These are phyloP conservation scores for Dicorynia guianensis DNA, from an alignment of 306 rosid genomes.

Conservation along the genomic window DNA sequence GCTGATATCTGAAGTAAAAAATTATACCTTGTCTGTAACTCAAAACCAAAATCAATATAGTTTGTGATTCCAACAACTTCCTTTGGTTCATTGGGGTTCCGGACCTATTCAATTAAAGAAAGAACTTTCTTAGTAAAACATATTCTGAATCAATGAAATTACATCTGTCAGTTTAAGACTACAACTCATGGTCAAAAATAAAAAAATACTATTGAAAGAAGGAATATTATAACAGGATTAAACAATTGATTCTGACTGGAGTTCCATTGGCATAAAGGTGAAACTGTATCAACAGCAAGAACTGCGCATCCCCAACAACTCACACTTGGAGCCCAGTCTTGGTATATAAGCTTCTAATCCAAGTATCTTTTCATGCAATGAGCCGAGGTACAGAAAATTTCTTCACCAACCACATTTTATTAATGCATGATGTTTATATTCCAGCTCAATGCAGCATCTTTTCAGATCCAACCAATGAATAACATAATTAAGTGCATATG, in stretches of 20 bases:
- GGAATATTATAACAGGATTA: conserved; percentile 23
- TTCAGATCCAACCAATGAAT: not conserved
- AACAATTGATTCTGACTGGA: conserved; percentile 18
- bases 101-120: conserved; percentile 72
- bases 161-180: not conserved
- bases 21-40: conserved; percentile 77
- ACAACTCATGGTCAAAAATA: conserved; percentile 6
- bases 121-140: conserved; percentile 33
- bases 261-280: conserved; percentile 14
- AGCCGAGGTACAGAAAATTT: not conserved
- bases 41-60: conserved; percentile 95
- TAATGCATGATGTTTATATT: not conserved
- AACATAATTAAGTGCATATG: not conserved
- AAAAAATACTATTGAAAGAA: conserved; percentile 19
- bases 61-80: conserved; percentile 91
- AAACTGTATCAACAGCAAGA: conserved; percentile 14
- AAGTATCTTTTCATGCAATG: not conserved
- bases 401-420: not conserved
- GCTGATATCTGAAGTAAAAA: conserved; percentile 22
- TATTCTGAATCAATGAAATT: conserved; percentile 7
- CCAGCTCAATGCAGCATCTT: not conserved
- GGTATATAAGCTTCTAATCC: conserved; percentile 28
- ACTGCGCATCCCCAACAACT: conserved; percentile 14
- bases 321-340: not conserved
- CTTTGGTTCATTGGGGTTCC: conserved; percentile 85